Percentiles rank a stretch among this genome's conserved stretches.
These are phyloP conservation scores for Chaetothyriales sp. DNA, from an alignment of 2,329 filamentous ascomycete genomes.

Conservation along the genomic window DNA sequence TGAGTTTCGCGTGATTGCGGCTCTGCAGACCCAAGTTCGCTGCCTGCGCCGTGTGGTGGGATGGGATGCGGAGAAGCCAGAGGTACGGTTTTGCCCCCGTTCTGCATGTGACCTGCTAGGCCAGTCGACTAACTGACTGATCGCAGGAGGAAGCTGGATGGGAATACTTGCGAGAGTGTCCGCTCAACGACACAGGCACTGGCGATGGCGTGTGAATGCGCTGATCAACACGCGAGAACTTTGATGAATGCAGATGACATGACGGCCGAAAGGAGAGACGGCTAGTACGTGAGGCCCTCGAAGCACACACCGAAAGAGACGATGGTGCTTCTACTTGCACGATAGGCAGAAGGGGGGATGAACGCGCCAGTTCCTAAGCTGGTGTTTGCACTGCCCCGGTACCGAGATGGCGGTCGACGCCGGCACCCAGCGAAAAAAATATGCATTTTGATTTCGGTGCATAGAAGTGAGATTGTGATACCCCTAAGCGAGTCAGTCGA, in stretches of 20 bases:
- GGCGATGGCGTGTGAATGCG: not conserved
- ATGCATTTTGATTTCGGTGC: not conserved
- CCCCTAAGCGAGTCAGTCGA: not conserved
- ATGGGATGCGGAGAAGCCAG: conserved; percentile 33
- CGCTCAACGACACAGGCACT: conserved; percentile 17
- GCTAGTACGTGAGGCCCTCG: not conserved
- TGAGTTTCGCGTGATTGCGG: conserved; percentile 30
- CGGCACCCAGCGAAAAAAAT: not conserved
- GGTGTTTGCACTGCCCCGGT: not conserved
- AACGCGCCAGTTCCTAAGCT: not conserved
- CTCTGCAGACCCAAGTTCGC: conserved; percentile 35
- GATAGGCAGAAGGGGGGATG: not conserved
- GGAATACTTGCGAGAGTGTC: conserved; percentile 32
- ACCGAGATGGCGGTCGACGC: not conserved
- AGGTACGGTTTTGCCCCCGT: conserved; percentile 10
- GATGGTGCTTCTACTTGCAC: not conserved
- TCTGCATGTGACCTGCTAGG: not conserved
- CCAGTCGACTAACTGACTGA: not conserved
- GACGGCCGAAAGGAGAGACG: not conserved
- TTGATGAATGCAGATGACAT: not conserved
- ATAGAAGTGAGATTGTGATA: not conserved
- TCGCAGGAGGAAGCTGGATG: conserved; percentile 31
- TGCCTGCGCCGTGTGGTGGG: conserved; percentile 33
- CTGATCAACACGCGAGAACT: not conserved
- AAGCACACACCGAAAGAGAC: not conserved